Conservation (phyloP, 257 asterid species). For the Capsicum rhomboideum region DNA sequence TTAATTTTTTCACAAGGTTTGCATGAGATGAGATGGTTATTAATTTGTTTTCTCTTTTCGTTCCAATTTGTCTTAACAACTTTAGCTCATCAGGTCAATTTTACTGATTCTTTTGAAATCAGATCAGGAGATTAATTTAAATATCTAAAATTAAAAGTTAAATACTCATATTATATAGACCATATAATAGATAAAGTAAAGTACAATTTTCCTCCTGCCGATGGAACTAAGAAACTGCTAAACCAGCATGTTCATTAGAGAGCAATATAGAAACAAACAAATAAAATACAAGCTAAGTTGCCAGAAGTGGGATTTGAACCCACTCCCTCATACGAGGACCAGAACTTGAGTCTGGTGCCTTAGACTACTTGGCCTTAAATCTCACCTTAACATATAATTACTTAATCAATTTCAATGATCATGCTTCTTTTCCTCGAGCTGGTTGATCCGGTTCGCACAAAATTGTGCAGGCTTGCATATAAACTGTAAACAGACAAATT, state of each 20-base stretch:
- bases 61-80: not conserved
- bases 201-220: not conserved
- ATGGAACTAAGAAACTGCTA: not conserved
- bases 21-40: too few relatives aligned
- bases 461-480: not conserved
- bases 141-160: not conserved
- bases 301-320: slow-evolving; percentile 76
- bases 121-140: not conserved
- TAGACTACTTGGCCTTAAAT: slow-evolving; percentile 77
- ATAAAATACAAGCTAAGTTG: slow-evolving; percentile 4
- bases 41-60: too few relatives aligned
- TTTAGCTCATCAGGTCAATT: not conserved
- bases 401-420: too few relatives aligned
- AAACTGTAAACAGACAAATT: not conserved
- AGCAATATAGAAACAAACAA: too few relatives aligned
- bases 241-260: too few relatives aligned
- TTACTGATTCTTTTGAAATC: not conserved
- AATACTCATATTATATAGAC: not conserved
- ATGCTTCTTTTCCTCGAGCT: not conserved
- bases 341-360: slow-evolving; percentile 98
- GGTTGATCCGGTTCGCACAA: not conserved
- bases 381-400: too few relatives aligned
- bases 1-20: not conserved
- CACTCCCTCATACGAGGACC: slow-evolving; percentile 73
- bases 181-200: too few relatives aligned